Percentiles rank a stretch among this genome's conserved stretches.
Evolutionary conservation across 2,329 filamentous ascomycete species (phyloP).

Genomic region (Sarocladium oryzae): DNA sequence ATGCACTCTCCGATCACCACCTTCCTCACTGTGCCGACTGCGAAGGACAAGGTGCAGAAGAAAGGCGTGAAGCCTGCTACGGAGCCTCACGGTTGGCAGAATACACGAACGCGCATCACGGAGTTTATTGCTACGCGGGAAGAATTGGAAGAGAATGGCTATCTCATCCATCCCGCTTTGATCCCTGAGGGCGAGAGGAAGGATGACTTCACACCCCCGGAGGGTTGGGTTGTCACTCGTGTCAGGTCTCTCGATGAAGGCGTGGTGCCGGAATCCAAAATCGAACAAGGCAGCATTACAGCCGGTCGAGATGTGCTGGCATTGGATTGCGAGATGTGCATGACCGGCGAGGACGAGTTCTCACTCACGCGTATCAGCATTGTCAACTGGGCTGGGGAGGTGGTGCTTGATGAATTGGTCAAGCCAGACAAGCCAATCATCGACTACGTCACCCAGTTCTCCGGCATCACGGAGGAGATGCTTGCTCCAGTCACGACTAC

Average conservation of each 20-base stretch:
- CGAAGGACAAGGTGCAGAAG: conserved; percentile 56
- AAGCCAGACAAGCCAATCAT: conserved; percentile 83
- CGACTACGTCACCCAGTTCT: conserved; percentile 87
- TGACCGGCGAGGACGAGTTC: conserved; percentile 71
- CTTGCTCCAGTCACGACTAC: conserved; percentile 78
- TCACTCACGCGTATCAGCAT: conserved; percentile 86
- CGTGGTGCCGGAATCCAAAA: conserved; percentile 58
- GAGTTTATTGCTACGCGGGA: conserved; percentile 66
- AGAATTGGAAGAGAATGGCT: conserved; percentile 78
- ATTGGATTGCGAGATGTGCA: conserved; percentile 96
- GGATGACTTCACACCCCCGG: conserved; percentile 46
- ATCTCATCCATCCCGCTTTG: conserved; percentile 73
- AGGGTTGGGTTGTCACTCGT: conserved; percentile 78
- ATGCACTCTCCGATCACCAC: conserved; percentile 83
- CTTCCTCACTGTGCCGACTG: conserved; percentile 69
- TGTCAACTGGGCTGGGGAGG: conserved; percentile 75
- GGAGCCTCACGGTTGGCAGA: conserved; percentile 61
- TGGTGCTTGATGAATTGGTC: conserved; percentile 84
- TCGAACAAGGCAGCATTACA: conserved; percentile 76
- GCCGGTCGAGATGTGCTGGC: conserved; percentile 73
- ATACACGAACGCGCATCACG: conserved; percentile 75
- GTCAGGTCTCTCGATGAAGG: conserved; percentile 63
- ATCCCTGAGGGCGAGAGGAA: conserved; percentile 53
- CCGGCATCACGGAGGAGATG: conserved; percentile 85
- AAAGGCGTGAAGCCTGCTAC: conserved; percentile 55